Base-by-base conservation (phyloP, 2,329 filamentous ascomycete genomes). In the Hyphodiscus sp. region DNA sequence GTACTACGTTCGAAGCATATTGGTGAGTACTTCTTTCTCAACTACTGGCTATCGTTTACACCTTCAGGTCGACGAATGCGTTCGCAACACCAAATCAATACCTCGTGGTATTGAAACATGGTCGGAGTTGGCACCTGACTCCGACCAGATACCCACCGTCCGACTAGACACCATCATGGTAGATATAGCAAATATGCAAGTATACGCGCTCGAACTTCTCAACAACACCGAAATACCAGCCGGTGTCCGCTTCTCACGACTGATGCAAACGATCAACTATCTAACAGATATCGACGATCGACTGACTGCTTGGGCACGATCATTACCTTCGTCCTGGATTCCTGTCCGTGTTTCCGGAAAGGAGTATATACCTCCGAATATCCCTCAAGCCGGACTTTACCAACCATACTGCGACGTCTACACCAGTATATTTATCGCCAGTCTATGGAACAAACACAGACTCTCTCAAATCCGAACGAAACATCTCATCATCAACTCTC, bases 351-450 rank as follows among this genome's bases (percentile, higher is more conserved):
- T 56, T 6, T 33, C 19, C 23, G 47, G 47, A 6, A 20, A 30
- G 2, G 18, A 53, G 1, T 48, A 30, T 29, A 53, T 56, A 8
- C 44, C 47, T 7, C 33, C 44, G 1, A 45, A 20, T 5, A 50
- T 47, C 11, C 10, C 50, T n/a, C 7, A 33, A 29, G 53, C 53
- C 2, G 46, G 53, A 2, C 29, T 53, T 6, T 56, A 56, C 19
- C 47, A 53, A 26, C 9, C 43, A 1, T 18, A 53, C 41, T 56
- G 54, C 47, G 42, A 56, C 9, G 20, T 56, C 1, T 56, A 56
- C 33, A 4, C 33, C 11, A 56, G 33, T 26, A 44, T 56, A 7
- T 48, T 43, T 15, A 23, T 48, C 11, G 9, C 26, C 2, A 45
- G 30, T 13, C 19, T 42, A 4, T 56, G 54, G 54, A 56, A 50